Evolutionary conservation across 768 basidiomycete genomes (phyloP), one percentile per base, ranked within the genome.

Genomic region (Amanita pseudoporphyria): DNA sequence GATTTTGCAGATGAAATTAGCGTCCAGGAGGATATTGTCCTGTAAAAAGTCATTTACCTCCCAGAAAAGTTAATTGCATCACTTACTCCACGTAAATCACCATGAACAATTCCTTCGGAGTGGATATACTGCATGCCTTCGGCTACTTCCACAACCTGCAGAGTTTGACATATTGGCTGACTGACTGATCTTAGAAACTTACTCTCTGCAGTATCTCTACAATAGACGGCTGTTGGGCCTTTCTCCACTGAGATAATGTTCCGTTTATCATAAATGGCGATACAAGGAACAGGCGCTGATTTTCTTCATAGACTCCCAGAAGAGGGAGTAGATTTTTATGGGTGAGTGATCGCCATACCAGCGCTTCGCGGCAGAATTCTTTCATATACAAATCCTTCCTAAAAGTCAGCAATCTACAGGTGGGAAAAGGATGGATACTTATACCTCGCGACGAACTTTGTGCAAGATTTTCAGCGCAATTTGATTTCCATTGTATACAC

Each of bases 61-160:
- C n/a, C 6, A 16, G 39, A 10, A 41, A n/a, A 5, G 16, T 16
- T 5, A 41, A 12, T 10, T 12, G 19, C 21, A 41, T 28, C 16
- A 41, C 16, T 12, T 19, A 44, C 43, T 16, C 43, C 43, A 12
- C 43, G 30, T 40, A 92, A 67, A 60, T 90, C 85, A 1, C 87
- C 88, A 60, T 93, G 89, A 51, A 88, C 58, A 10, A 91, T 76
- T 0, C 75, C 82, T 52, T 77, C 64, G 2, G 62, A 60, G 58
- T 93, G 89, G 47, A 93, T 64, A 59, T 91, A 90, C 47, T 78
- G 73, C 86, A 93, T 87, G 2, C 88, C 89, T 58, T 77, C 75
- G 14, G 86, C 80, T 53, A 90, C 80, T 65, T 90, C 83, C 53
- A 80, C 67, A 64, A 90, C 79, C 64, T 79, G 53, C 73, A 69